Conservation (phyloP, 192 early-diverging fungal genomes). For the Chytriomyces sp. region DNA sequence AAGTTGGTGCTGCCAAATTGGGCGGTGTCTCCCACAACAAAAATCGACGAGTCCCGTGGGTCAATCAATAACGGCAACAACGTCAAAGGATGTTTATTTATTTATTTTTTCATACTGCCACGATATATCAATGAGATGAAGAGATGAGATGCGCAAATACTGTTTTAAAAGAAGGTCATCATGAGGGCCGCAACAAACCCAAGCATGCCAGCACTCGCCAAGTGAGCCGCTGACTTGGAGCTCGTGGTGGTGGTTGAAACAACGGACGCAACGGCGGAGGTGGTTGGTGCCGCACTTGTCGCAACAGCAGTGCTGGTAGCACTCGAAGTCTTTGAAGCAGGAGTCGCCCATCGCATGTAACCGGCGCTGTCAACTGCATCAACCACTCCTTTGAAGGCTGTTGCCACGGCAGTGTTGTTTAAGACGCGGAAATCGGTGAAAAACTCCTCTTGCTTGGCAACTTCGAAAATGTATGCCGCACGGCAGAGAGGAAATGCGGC, state of each 20-base stretch:
- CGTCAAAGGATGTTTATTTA: too few species aligned
- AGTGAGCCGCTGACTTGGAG: too few species aligned
- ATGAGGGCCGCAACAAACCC: too few species aligned
- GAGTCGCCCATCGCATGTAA: conserved; percentile 19
- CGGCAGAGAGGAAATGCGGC: background rate
- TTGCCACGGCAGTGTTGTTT: background rate
- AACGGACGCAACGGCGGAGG: background rate
- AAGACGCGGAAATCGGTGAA: conserved; percentile 20
- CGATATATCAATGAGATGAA: too few species aligned
- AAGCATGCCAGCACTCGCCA: too few species aligned
- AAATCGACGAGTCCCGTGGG: too few species aligned
- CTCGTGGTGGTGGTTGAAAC: background rate
- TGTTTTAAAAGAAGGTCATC: too few species aligned
- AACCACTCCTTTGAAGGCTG: background rate
- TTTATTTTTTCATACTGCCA: too few species aligned
- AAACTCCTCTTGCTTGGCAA: conserved; percentile 32
- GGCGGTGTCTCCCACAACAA: too few species aligned
- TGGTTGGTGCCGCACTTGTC: background rate
- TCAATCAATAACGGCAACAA: too few species aligned
- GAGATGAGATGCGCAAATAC: too few species aligned
- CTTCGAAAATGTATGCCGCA: conserved; percentile 26
- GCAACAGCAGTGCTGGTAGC: background rate
- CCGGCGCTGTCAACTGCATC: background rate
- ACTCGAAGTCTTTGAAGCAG: background rate
- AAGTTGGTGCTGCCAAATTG: too few species aligned